phyloP scores from a whole-genome alignment of 345 rosid species.

The Zanthoxylum bungeanum region DNA sequence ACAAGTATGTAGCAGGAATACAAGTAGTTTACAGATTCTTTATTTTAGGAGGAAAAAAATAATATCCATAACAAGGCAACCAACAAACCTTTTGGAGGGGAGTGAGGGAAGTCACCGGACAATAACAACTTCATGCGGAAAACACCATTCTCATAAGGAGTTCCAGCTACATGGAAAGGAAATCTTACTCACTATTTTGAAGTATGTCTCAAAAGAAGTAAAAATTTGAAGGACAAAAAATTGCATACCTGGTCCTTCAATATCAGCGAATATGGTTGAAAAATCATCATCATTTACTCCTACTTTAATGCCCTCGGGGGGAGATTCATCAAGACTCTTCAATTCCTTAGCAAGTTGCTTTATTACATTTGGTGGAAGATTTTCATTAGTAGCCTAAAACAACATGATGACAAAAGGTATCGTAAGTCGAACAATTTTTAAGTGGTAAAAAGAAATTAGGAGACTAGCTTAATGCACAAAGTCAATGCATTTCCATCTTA shows the following conservation, averaged over 20 bases:
- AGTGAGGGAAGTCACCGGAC: conserved; percentile 85
- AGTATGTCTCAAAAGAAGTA: conserved; percentile 1
- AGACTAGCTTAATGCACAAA: not conserved
- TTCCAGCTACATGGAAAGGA: conserved; percentile 67
- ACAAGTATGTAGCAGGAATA: no score
- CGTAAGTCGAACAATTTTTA: conserved; percentile 1
- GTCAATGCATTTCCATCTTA: not conserved
- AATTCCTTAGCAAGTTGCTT: conserved; percentile 96
- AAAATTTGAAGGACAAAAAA: not conserved
- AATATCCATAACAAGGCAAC: no score
- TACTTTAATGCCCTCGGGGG: conserved; percentile 98
- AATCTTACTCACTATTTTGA: conserved; percentile 7
- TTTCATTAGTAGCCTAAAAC: conserved; percentile 92
- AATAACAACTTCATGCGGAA: conserved; percentile 93
- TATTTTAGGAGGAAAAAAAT: no score
- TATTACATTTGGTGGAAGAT: conserved; percentile 96
- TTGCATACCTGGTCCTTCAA: conserved; percentile 93
- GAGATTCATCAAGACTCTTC: conserved; percentile 94
- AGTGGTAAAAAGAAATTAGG: not conserved
- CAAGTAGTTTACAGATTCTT: no score
- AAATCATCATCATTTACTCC: conserved; percentile 91
- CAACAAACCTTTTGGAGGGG: conserved; percentile 87
- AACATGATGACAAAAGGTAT: conserved; percentile 2
- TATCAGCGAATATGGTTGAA: conserved; percentile 89
- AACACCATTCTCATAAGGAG: conserved; percentile 95